A percentile compares a stretch with the other conserved stretches of the same genome.
Evolutionary conservation across 1,139 yeast species (phyloP).

Genomic region (Yamadazyma sp.): DNA sequence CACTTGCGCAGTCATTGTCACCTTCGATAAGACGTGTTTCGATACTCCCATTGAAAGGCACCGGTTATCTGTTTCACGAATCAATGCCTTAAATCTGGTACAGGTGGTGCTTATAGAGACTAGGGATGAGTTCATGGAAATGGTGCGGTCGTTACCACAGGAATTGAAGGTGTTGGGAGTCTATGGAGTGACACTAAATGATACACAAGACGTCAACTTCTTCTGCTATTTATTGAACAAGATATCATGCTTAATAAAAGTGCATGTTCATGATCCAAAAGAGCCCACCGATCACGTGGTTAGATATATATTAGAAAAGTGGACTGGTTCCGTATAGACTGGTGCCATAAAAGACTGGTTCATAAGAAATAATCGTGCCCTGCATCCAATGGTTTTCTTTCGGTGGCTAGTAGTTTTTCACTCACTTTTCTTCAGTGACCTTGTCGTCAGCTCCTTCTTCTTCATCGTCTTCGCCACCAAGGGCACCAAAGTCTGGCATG

Average conservation of each 20-base stretch:
- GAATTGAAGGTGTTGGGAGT: not conserved
- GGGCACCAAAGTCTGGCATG: constrained; percentile 17
- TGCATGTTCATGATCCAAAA: not conserved
- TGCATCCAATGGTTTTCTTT: no score
- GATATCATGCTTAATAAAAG: not conserved
- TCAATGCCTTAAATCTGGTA: not conserved
- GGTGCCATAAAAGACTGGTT: not conserved
- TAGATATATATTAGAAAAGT: constrained; percentile 4
- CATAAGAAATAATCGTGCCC: no score
- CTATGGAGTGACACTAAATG: not conserved
- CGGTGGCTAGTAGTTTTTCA: no score
- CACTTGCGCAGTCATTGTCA: not conserved
- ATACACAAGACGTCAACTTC: not conserved
- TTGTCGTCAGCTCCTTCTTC: constrained; percentile 22
- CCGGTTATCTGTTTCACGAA: not conserved
- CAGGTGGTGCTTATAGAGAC: not conserved
- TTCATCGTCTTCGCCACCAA: constrained; percentile 32
- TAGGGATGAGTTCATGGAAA: not conserved
- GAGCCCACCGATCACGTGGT: not conserved
- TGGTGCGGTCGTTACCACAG: not conserved
- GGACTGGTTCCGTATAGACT: constrained; percentile 1
- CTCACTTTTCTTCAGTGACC: constrained; percentile 3
- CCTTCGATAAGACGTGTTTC: not conserved
- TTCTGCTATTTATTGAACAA: not conserved
- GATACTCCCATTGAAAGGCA: not conserved